phyloP scores from a whole-genome alignment of 1,284 basidiomycete genomes.

The Papiliotrema flavescens region DNA sequence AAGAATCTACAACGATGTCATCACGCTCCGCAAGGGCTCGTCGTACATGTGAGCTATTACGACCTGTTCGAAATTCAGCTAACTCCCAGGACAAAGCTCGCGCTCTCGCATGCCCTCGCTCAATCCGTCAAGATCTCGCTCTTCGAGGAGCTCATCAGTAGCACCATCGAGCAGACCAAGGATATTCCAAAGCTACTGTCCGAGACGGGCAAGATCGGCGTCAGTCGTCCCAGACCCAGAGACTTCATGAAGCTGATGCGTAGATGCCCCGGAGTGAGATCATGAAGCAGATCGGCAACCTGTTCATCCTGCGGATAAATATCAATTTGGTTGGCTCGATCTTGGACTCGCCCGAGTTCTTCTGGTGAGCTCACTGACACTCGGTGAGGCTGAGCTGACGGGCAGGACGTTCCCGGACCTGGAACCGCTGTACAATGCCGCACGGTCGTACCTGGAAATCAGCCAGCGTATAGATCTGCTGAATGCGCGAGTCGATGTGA shows the following conservation, averaged over 20 bases:
- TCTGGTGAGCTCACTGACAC: slow-evolving; percentile 58
- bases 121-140: slow-evolving; percentile 96
- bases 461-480: slow-evolving; percentile 89
- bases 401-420: slow-evolving; percentile 70
- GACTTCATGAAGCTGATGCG: background rate
- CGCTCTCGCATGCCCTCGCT: slow-evolving; percentile 87
- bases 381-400: background rate
- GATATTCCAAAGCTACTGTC: slow-evolving; percentile 91
- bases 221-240: slow-evolving; percentile 46
- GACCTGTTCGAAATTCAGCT: background rate
- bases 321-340: slow-evolving; percentile 95
- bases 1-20: slow-evolving; percentile 97
- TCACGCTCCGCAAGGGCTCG: slow-evolving; percentile 88
- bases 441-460: slow-evolving; percentile 88
- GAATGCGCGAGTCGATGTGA: slow-evolving; percentile 87
- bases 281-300: slow-evolving; percentile 94
- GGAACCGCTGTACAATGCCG: slow-evolving; percentile 91
- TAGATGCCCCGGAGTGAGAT: slow-evolving; percentile 65
- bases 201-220: slow-evolving; percentile 90
- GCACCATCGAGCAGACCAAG: slow-evolving; percentile 93
- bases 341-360: slow-evolving; percentile 90
- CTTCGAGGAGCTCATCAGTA: slow-evolving; percentile 89
- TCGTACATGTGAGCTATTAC: slow-evolving; percentile 77
- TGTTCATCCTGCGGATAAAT: slow-evolving; percentile 90
- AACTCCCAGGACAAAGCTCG: slow-evolving; percentile 79